Base-by-base conservation (phyloP, 2,329 filamentous ascomycete species). In the Apiospora arundinis region DNA sequence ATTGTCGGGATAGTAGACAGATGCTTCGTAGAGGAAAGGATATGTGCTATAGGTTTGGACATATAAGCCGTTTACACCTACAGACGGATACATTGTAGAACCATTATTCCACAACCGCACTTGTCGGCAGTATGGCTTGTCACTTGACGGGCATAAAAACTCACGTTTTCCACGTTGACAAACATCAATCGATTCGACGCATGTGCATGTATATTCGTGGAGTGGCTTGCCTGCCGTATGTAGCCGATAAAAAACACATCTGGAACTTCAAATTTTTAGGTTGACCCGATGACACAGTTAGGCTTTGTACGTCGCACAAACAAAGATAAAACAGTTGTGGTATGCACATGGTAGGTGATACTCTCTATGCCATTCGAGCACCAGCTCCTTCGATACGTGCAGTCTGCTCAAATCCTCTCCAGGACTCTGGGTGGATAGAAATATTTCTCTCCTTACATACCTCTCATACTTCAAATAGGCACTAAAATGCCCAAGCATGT, bases 211-310 rank as follows among this genome's bases (percentile, higher is more conserved):
- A 32, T 63, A 37, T 12, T n/a, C 7, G 9, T 32, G 52, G 7
- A n/a, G 32, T 5, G 14, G 32, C 32, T 32, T 63, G 56, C 32
- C 56, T 63, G 56, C 56, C 56, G 56, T 63, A 40, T 40, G 56
- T 63, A 63, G 56, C 56, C 56, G 56, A 63, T 12, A 25, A 49
- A 49, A 12, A 32, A 12, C 37, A 40, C 21, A 2, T n/a, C 56
- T 63, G 28, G 18, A 6, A 21, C 28, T 60, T 21, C 42, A 5
- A n/a, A n/a, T 63, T 60, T 63, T 63, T n/a, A 63, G 32, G 56
- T 63, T 63, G 56, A 63, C 32, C 56, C 32, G 56, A 63, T 63
- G 56, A 63, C 56, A 63, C 18, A 63, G 56, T 63, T 63, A 63
- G 32, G 56, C 18, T 63, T 40, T 37, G 32, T 40, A 63, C 11